A percentile compares a stretch with the other conserved stretches of the same genome.
phyloP scores from a whole-genome alignment of 192 early-diverging fungal genomes.

The Gryganskiella cystojenkinii region DNA sequence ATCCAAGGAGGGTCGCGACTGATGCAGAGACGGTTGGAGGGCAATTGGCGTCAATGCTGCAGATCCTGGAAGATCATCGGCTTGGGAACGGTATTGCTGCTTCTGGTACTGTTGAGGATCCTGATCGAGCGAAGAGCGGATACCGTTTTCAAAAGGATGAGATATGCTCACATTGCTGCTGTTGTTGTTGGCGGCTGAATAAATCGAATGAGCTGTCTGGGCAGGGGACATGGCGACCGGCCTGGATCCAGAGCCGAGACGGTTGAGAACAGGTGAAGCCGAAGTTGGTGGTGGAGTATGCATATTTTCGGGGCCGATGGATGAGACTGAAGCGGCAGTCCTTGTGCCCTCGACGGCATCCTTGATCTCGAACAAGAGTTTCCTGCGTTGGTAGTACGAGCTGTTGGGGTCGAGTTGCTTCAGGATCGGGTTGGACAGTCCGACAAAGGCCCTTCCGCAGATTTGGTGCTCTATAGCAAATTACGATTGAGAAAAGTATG shows the following conservation, averaged over 20 bases:
- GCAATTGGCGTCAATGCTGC: slow-evolving; percentile 29
- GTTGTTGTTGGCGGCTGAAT: slow-evolving; percentile 17
- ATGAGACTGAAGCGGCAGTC: slow-evolving; percentile 27
- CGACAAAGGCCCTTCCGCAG: slow-evolving; percentile 34
- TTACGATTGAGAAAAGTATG: no score
- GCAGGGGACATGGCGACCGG: slow-evolving; percentile 25
- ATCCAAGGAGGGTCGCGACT: slow-evolving; percentile 30
- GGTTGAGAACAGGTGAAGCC: slow-evolving; percentile 32
- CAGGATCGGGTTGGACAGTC: slow-evolving; percentile 21
- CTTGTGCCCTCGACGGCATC: slow-evolving; percentile 43
- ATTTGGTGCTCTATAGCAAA: slow-evolving; percentile 41
- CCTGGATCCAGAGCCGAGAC: slow-evolving; percentile 47
- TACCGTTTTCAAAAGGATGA: slow-evolving; percentile 5
- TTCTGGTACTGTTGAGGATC: slow-evolving; percentile 7
- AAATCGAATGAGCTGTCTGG: slow-evolving; percentile 1
- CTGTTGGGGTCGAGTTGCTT: slow-evolving; percentile 35
- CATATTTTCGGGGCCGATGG: slow-evolving; percentile 26
- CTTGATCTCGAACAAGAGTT: slow-evolving; percentile 41
- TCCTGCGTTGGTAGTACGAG: slow-evolving; percentile 45
- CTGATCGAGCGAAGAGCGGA: slow-evolving; percentile 33
- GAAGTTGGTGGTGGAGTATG: slow-evolving; percentile 29
- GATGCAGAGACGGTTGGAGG: slow-evolving; percentile 16
- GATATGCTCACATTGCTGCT: slow-evolving; percentile 16
- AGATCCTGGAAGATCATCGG: slow-evolving; percentile 28
- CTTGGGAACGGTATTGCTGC: slow-evolving; percentile 10